Percentiles rank a stretch among this genome's conserved stretches.
Conservation (phyloP, 306 rosid species). For the Cyclanthera cordifolia region DNA sequence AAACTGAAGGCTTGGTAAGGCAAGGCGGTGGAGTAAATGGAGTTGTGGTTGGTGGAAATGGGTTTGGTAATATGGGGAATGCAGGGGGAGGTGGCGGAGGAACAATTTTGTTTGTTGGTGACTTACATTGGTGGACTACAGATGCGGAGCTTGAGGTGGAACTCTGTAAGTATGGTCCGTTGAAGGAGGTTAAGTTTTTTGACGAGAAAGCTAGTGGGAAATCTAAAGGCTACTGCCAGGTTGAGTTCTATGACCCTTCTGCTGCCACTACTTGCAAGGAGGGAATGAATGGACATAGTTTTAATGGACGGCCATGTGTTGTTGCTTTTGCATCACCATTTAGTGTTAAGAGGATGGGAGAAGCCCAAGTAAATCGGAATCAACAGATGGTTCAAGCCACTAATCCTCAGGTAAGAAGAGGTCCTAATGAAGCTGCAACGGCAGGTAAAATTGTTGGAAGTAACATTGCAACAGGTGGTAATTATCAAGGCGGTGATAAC, state of each 20-base stretch:
- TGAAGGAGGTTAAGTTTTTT: conserved; percentile 82
- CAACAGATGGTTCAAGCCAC: conserved; percentile 51
- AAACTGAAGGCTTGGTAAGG: conserved; percentile 49
- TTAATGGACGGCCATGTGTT: conserved; percentile 84
- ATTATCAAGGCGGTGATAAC: conserved; percentile 84
- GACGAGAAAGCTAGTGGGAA: conserved; percentile 99
- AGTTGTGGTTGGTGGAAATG: conserved; percentile 31
- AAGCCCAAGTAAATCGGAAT: conserved; percentile 69
- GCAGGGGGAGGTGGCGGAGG: conserved; percentile 40
- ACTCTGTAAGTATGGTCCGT: conserved; percentile 68
- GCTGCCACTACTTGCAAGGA: conserved; percentile 78
- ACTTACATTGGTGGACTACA: conserved; percentile 98
- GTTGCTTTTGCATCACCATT: conserved; percentile 77
- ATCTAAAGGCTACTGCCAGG: conserved; percentile 96
- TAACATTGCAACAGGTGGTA: conserved; percentile 65
- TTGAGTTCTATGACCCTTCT: conserved; percentile 62
- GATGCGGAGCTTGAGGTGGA: conserved; percentile 82
- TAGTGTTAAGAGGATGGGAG: conserved; percentile 91
- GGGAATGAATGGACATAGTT: conserved; percentile 69
- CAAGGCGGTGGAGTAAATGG: conserved; percentile 33
- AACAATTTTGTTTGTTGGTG: conserved; percentile 80
- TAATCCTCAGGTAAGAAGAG: conserved; percentile 45
- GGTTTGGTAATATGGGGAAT: conserved; percentile 18
- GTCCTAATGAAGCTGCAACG: conserved; percentile 45
- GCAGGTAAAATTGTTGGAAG: conserved; percentile 53